Conservation (phyloP, 441 rosid genomes). For the Metrosideros polymorpha region DNA sequence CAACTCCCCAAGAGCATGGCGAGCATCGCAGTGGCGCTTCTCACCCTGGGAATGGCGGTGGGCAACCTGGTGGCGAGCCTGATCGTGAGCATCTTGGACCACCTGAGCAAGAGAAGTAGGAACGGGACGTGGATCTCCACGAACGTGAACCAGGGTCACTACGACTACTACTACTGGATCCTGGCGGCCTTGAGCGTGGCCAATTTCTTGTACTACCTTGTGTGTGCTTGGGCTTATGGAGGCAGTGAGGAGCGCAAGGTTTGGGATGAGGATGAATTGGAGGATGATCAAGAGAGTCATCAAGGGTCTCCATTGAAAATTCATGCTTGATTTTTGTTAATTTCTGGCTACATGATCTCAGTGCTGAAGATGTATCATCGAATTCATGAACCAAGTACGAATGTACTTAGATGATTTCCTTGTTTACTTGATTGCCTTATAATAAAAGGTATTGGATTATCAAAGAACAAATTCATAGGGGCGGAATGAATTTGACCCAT, state of each 20-base stretch:
- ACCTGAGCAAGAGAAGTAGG: constrained; percentile 9
- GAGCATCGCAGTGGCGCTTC: constrained; percentile 30
- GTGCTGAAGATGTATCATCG: too few species aligned
- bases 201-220: constrained; percentile 29
- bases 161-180: constrained; percentile 46
- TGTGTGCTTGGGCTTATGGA: constrained; percentile 29
- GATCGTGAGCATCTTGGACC: constrained; percentile 13
- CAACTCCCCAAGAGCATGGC: constrained; percentile 45
- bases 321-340: not conserved
- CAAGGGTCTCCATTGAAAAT: not conserved
- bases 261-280: constrained; percentile 11
- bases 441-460: not conserved
- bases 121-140: constrained; percentile 31
- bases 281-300: not conserved
- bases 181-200: constrained; percentile 16
- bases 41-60: constrained; percentile 21
- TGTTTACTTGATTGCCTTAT: not conserved
- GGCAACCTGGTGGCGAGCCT: constrained; percentile 34
- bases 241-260: constrained; percentile 6
- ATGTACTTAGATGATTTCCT: not conserved
- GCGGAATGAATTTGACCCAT: not conserved
- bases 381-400: not conserved
- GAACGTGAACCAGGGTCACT: constrained; percentile 33
- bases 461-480: not conserved
- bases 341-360: not conserved